Conservation (phyloP, 495 filamentous ascomycete genomes). For the Penicillium alfredii region DNA sequence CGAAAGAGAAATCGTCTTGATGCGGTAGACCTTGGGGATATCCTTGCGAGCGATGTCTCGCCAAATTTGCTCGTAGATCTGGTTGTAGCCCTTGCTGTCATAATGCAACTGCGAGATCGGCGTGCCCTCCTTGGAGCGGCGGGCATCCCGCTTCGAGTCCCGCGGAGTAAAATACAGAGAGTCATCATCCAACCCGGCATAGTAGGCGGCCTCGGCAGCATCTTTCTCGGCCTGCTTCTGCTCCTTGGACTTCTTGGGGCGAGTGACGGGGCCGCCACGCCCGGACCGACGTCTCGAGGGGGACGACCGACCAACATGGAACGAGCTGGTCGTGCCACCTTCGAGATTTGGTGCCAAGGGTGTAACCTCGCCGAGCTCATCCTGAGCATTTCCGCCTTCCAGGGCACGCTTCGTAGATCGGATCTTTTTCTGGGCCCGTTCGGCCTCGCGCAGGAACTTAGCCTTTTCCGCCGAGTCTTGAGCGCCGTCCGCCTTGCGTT, state of each 20-base stretch:
- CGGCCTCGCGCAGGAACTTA: conserved; percentile 71
- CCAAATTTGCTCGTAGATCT: conserved; percentile 98
- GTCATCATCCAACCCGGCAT: conserved; percentile 79
- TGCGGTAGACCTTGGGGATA: conserved; percentile 81
- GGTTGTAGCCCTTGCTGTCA: conserved; percentile 87
- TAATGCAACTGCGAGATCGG: conserved; percentile 51
- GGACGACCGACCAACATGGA: conserved; percentile 61
- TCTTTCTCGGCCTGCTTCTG: conserved; percentile 96
- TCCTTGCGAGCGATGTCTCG: conserved; percentile 90
- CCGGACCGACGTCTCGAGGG: conserved; percentile 60
- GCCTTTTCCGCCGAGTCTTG: conserved; percentile 72
- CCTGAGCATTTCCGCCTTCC: conserved; percentile 74
- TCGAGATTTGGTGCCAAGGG: conserved; percentile 76
- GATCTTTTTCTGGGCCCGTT: conserved; percentile 82
- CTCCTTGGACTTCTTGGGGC: conserved; percentile 86
- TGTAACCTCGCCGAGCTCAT: conserved; percentile 69
- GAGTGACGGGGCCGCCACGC: conserved; percentile 52
- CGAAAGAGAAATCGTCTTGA: conserved; percentile 73
- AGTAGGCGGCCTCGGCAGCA: conserved; percentile 80
- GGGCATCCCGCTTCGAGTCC: conserved; percentile 58
- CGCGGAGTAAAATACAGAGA: conserved; percentile 57
- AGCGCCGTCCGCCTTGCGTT: conserved; percentile 65
- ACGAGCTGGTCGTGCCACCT: conserved; percentile 81
- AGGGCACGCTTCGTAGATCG: conserved; percentile 75
- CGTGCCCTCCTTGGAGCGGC: conserved; percentile 55